Base-by-base conservation (phyloP, 805 yeast genomes). In the Groenewaldozyma tartarivorans region DNA sequence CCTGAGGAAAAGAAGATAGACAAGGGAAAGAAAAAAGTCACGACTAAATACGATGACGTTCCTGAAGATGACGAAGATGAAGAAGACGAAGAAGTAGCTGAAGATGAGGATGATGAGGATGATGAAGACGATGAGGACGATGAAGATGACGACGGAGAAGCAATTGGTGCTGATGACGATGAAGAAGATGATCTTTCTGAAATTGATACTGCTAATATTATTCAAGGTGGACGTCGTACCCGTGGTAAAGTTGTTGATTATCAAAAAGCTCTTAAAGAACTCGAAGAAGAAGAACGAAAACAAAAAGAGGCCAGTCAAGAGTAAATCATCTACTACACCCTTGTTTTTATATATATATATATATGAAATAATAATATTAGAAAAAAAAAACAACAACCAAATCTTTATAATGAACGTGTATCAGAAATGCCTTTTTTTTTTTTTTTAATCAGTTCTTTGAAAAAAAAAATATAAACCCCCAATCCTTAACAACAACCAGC, bases 211-310 rank as follows among this genome's bases (percentile, higher is more conserved):
- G 66, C 86, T 31, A 88, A 87, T 62, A 86, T 87, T 57, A 86
- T 86, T 49, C 71, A 81, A n/a, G 29, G 29, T 15, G 62, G 62
- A 15, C 64, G 94, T 63, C 82, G 96, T 68, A 87, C 96, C 5
- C 75, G 96, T 51, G 94, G 96, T 13, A 81, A 79, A 55, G 81
- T 80, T 16, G 81, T 88, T 51, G 96, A 87, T 62, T 87, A 81
- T 60, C 69, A 76, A 43, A 80, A 83, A 62, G 86, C 94, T 13
- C 83, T 86, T 17, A 81, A 75, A 50, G 74, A 82, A 56, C 62
- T 84, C 52, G 38, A 79, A 75, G 43, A 66, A 64, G 35, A 66
- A 65, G 32, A 24, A 13, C 7, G 29, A 24, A 24, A 24, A 24
- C 11, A 7, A 24, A 24, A 24, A 24, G 40, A 38, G 29, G 36